Evolutionary conservation across 2,329 filamentous ascomycete species (phyloP).

Genomic region (Thelonectria blattea): DNA sequence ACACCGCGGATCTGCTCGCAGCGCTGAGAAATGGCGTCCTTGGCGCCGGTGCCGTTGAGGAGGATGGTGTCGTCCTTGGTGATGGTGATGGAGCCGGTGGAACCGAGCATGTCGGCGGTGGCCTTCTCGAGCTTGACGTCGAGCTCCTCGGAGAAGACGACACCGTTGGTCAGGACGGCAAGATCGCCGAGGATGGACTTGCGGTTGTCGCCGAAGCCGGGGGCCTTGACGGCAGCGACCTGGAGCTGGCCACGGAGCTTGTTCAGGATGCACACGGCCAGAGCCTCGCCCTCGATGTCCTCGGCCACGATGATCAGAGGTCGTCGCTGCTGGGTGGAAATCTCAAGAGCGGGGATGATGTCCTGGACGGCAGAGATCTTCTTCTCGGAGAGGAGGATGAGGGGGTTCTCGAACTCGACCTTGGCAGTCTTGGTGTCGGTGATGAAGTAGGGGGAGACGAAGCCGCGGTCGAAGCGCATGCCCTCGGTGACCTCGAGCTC

Average conservation of each 20-base stretch:
- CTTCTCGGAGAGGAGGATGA: slow-evolving; percentile 99
- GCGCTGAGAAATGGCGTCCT: slow-evolving; percentile 90
- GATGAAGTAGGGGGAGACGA: slow-evolving; percentile 99
- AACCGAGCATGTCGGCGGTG: slow-evolving; percentile 93
- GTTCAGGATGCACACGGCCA: slow-evolving; percentile 99
- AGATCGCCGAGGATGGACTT: slow-evolving; percentile 99
- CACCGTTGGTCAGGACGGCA: slow-evolving; percentile 93
- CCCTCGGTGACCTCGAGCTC: slow-evolving; percentile 99
- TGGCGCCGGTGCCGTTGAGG: slow-evolving; percentile 94
- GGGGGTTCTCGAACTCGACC: slow-evolving; percentile 99
- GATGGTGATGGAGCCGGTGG: slow-evolving; percentile 97
- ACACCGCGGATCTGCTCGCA: slow-evolving; percentile 99
- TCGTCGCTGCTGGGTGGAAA: slow-evolving; percentile 91
- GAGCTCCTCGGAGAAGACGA: slow-evolving; percentile 97
- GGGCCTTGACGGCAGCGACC: slow-evolving; percentile 97
- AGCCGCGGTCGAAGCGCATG: slow-evolving; percentile 99
- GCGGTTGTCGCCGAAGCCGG: slow-evolving; percentile 99
- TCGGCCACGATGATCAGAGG: slow-evolving; percentile 98
- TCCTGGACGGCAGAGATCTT: slow-evolving; percentile 99
- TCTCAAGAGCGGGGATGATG: slow-evolving; percentile 97
- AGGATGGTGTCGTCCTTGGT: slow-evolving; percentile 99
- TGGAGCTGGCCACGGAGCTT: slow-evolving; percentile 99
- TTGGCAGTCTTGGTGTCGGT: slow-evolving; percentile 98
- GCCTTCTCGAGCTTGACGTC: slow-evolving; percentile 99
- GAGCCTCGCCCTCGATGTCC: slow-evolving; percentile 97